These are phyloP conservation scores for Arthrobotrys iridis DNA, from an alignment of 2,329 filamentous ascomycete species.

Conservation along the genomic window DNA sequence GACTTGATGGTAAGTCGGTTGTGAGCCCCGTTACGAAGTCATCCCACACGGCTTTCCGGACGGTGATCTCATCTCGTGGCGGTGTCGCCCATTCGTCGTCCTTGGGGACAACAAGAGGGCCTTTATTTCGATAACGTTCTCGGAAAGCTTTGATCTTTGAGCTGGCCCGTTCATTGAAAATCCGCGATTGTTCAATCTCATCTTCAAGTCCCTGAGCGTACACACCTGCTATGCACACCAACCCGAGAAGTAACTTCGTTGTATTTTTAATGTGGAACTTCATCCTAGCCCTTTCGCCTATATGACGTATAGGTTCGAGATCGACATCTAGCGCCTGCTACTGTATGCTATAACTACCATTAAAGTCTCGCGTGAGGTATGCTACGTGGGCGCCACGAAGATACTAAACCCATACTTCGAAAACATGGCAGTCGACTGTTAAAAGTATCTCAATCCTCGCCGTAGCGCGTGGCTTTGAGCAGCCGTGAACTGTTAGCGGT, in stretches of 20 bases:
- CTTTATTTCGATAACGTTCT: not conserved
- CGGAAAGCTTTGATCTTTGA: not conserved
- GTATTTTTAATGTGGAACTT: not conserved
- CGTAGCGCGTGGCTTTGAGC: no score
- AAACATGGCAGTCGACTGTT: no score
- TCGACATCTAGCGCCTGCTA: not conserved
- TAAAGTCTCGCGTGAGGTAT: no score
- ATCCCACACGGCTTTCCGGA: constrained; percentile 20
- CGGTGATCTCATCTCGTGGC: constrained; percentile 1
- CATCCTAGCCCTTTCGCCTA: not conserved
- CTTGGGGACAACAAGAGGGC: not conserved
- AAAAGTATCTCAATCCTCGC: no score
- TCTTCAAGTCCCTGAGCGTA: not conserved
- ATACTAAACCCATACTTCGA: no score
- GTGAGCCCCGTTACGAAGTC: constrained; percentile 17
- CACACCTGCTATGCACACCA: not conserved
- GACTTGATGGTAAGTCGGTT: constrained; percentile 21
- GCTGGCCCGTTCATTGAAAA: not conserved
- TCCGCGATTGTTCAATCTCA: not conserved
- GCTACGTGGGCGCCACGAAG: no score
- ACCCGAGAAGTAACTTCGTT: not conserved
- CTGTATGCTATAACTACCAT: no score
- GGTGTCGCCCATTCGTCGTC: constrained; percentile 19
- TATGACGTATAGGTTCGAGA: no score
- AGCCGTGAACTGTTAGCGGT: no score